These are phyloP conservation scores for Fusarium sterilihyphosum DNA, from an alignment of 2,329 filamentous ascomycete species.

Conservation along the genomic window DNA sequence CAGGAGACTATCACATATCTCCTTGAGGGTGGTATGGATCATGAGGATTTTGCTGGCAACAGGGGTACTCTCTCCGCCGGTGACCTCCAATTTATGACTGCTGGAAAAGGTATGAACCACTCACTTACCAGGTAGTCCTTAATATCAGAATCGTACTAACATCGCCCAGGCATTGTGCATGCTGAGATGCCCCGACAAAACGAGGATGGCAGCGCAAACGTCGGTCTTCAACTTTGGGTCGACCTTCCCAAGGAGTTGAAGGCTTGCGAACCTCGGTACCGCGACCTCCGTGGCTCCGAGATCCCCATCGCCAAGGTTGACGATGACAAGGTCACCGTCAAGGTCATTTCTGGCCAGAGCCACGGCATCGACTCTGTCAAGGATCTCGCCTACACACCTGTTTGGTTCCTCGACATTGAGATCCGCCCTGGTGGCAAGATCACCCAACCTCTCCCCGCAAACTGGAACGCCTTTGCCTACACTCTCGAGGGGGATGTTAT, in stretches of 20 bases:
- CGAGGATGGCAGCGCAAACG: constrained; percentile 77
- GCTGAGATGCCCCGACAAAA: constrained; percentile 92
- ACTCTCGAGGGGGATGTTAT: constrained; percentile 77
- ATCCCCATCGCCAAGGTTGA: constrained; percentile 80
- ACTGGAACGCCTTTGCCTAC: constrained; percentile 93
- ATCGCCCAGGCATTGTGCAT: constrained; percentile 80
- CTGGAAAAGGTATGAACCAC: constrained; percentile 62
- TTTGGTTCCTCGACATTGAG: constrained; percentile 91
- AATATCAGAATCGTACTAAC: not conserved
- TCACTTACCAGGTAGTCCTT: not conserved
- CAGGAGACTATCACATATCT: constrained; percentile 93
- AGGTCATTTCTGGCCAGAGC: constrained; percentile 88
- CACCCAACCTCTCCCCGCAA: constrained; percentile 76
- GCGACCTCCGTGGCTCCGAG: constrained; percentile 81
- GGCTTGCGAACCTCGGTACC: constrained; percentile 89
- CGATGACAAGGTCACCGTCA: constrained; percentile 78
- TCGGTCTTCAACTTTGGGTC: constrained; percentile 96
- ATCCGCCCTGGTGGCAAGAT: constrained; percentile 83
- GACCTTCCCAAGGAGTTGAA: constrained; percentile 87
- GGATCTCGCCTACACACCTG: constrained; percentile 93
- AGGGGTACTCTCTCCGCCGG: constrained; percentile 83
- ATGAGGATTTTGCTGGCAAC: constrained; percentile 92
- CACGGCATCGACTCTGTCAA: constrained; percentile 87
- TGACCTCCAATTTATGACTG: constrained; percentile 99
- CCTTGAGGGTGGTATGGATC: constrained; percentile 84